Percentiles rank a stretch among this genome's conserved stretches.
Evolutionary conservation across 2,329 filamentous ascomycete species (phyloP).

Genomic region (Ustilaginoidea virens): DNA sequence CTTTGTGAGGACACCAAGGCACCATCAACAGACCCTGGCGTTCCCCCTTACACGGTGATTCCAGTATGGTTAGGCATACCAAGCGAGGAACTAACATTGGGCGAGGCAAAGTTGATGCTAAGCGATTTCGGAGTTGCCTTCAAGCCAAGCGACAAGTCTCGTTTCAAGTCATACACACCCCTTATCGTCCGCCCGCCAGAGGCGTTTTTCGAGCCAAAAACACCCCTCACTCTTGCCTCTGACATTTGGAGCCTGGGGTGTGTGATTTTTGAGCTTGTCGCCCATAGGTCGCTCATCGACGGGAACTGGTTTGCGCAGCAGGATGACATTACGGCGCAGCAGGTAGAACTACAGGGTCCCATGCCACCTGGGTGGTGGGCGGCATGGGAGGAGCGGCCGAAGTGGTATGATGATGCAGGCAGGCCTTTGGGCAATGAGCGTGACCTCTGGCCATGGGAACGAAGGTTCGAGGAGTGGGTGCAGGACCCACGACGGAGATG

Average conservation of each 20-base stretch:
- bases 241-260: slow-evolving; percentile 26
- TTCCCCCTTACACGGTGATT: slow-evolving; percentile 14
- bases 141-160: slow-evolving; percentile 10
- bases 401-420: slow-evolving; percentile 9
- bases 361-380: slow-evolving; percentile 10
- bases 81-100: slow-evolving; percentile 14
- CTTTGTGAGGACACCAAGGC: slow-evolving; percentile 8
- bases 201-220: slow-evolving; percentile 17
- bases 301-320: slow-evolving; percentile 2
- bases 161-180: slow-evolving; percentile 5
- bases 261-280: slow-evolving; percentile 19
- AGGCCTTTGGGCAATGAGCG: slow-evolving; percentile 4
- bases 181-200: slow-evolving; percentile 16
- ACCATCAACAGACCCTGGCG: slow-evolving; percentile 6
- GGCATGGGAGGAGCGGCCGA: slow-evolving; percentile 7
- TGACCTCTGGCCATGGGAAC: slow-evolving; percentile 8
- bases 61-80: slow-evolving; percentile 20
- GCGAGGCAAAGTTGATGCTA: slow-evolving; percentile 10
- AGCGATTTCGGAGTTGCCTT: slow-evolving; percentile 23
- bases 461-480: slow-evolving; percentile 8
- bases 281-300: slow-evolving; percentile 9
- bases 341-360: slow-evolving; percentile 4
- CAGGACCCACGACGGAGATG: slow-evolving; percentile 6
- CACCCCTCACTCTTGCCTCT: slow-evolving; percentile 16
- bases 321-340: slow-evolving; percentile 1